Evolutionary conservation across 306 rosid genomes (phyloP), one percentile per base, ranked within the genome.

Genomic region (Lathyrus sativus): DNA sequence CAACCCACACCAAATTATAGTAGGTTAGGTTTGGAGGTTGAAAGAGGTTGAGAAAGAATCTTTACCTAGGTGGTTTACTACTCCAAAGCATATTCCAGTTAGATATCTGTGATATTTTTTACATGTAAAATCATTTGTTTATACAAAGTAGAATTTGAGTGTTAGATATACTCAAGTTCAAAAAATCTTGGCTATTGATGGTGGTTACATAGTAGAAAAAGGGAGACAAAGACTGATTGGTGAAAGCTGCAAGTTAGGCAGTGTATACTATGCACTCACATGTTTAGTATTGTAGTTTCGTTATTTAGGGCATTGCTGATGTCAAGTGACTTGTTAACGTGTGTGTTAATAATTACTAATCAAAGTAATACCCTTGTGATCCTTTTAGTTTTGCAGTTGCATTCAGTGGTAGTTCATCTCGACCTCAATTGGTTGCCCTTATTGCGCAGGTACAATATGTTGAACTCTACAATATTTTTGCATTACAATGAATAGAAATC

Each of bases 371-470:
- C 29, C 58, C 55, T 68, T 61, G 57, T 28, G 44, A 55, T 49
- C 62, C 62, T 75, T 70, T 78, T 91, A 92, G 98, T 72, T 92
- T 90, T 68, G 96, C 96, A 37, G 86, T 92, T 76, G 96, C 96
- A 75, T 92, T 92, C 76, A 62, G 68, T 55, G 96, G 96, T 7
- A 83, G 91, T 79, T 68, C 96, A 50, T 78, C 96, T 83, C 84
- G 76, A 65, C 90, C 98, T 66, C 98, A 83, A 58, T 76, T 92
- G 81, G 98, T 92, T 80, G 98, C 96, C 63, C 96, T 92, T 67
- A 76, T 88, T 76, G 96, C 98, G 2, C 98, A 92, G 88, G 98
- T 92, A 90, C 72, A 82, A 67, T 65, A 35, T 68, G 56, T 71
- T 74, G 37, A 33, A 4, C 69, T 29, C 55, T 74, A 7, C 17